phyloP scores from a whole-genome alignment of 176 grass and related monocot genomes.

The Eragrostis curvula region DNA sequence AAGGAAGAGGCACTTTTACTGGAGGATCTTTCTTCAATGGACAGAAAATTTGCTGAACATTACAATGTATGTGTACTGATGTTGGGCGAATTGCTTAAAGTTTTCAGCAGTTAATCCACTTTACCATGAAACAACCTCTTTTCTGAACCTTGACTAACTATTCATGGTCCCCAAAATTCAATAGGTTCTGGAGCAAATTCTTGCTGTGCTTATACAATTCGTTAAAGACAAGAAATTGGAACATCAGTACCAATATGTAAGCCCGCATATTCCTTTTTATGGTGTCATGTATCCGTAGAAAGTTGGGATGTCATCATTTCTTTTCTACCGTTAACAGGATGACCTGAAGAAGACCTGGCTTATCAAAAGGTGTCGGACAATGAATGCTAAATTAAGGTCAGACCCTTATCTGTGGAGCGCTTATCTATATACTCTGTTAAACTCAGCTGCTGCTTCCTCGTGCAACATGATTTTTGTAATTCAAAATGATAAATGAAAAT shows the following conservation, averaged over 20 bases:
- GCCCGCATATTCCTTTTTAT: constrained; percentile 15
- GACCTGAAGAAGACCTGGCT: constrained; percentile 97
- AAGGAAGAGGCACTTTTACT: constrained; percentile 85
- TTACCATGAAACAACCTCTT: constrained; percentile 13
- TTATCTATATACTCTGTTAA: not conserved
- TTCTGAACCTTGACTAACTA: constrained; percentile 16
- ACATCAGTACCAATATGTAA: constrained; percentile 98
- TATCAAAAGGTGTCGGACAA: constrained; percentile 95
- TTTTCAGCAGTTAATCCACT: not conserved
- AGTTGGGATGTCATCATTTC: not conserved
- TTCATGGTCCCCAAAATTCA: constrained; percentile 23
- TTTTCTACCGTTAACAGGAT: constrained; percentile 64
- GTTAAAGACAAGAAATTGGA: constrained; percentile 98
- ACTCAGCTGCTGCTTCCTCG: not conserved
- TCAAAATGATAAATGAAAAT: not conserved
- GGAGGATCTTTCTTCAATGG: constrained; percentile 95
- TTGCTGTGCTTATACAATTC: constrained; percentile 89
- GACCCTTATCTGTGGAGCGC: constrained; percentile 21
- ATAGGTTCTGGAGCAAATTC: constrained; percentile 98
- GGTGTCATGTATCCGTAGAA: constrained; percentile 7
- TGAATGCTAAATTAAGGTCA: constrained; percentile 98
- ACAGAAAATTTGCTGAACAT: constrained; percentile 98
- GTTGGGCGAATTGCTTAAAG: constrained; percentile 1
- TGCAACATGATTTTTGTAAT: not conserved
- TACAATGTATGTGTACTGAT: constrained; percentile 68